These are phyloP conservation scores for Aspergillus diversus DNA, from an alignment of 495 filamentous ascomycete genomes.

Conservation along the genomic window DNA sequence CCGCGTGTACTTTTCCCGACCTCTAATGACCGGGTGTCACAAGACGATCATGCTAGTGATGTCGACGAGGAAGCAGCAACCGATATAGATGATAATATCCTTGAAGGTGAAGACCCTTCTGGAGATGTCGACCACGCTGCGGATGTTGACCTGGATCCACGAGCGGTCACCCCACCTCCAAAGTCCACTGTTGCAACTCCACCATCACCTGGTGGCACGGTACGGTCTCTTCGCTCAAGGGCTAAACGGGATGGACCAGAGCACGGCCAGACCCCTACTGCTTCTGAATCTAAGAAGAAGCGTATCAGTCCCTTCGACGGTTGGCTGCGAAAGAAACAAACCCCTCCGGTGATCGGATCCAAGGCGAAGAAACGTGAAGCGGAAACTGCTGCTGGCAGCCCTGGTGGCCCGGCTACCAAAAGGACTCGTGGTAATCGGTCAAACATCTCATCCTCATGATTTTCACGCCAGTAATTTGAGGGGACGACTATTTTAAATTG, in stretches of 20 bases:
- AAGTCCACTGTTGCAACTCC: conserved; percentile 55
- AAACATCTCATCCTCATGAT: conserved; percentile 21
- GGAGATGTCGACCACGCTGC: conserved; percentile 24
- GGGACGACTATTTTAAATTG: background rate
- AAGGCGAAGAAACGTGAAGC: conserved; percentile 39
- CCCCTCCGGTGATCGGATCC: conserved; percentile 26
- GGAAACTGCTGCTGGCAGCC: conserved; percentile 25
- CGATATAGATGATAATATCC: conserved; percentile 62
- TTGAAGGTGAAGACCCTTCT: conserved; percentile 47
- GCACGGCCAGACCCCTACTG: conserved; percentile 28
- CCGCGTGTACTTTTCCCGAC: conserved; percentile 84
- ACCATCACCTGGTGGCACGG: conserved; percentile 46
- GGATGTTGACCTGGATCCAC: conserved; percentile 31
- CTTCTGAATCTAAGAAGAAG: conserved; percentile 34
- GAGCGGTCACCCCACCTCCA: conserved; percentile 47
- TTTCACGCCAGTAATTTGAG: background rate
- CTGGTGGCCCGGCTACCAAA: conserved; percentile 35
- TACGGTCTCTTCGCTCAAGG: conserved; percentile 35
- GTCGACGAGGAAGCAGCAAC: conserved; percentile 58
- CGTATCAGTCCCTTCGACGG: conserved; percentile 66
- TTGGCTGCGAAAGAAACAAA: conserved; percentile 65
- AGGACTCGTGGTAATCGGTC: conserved; percentile 30
- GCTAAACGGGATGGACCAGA: conserved; percentile 29
- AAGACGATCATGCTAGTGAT: conserved; percentile 37
- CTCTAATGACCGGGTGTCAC: conserved; percentile 35